Conservation (phyloP, 345 rosid species). For the Eutrema heterophyllum region DNA sequence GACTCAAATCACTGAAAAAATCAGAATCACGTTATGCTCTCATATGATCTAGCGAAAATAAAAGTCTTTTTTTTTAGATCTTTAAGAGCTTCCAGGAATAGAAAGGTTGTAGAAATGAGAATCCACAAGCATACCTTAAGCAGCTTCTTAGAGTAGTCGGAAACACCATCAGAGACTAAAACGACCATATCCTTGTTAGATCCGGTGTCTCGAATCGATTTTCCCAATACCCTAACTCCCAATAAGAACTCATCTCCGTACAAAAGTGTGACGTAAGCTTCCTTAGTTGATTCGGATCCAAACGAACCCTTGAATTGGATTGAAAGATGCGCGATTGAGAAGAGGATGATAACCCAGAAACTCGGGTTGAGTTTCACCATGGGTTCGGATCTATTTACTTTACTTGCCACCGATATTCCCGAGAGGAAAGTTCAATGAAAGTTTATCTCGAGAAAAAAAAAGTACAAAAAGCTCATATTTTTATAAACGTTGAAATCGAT, state of each 20-base stretch:
- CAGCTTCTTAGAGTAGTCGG: constrained; percentile 64
- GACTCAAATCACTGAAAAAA: not conserved
- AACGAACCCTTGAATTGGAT: constrained; percentile 32
- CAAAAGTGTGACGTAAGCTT: constrained; percentile 81
- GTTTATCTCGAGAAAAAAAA: constrained; percentile 26
- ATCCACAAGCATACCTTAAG: constrained; percentile 38
- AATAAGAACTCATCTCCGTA: constrained; percentile 93
- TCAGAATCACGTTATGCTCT: not conserved
- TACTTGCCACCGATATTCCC: constrained; percentile 26
- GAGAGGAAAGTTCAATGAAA: constrained; percentile 22
- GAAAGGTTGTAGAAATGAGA: not conserved
- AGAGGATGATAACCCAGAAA: constrained; percentile 28
- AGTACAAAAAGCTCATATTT: not conserved
- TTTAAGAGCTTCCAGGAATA: not conserved
- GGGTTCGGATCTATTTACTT: not conserved
- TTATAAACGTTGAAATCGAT: constrained; percentile 16
- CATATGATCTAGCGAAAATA: not conserved
- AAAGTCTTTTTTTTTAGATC: constrained; percentile 8
- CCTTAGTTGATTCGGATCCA: constrained; percentile 38
- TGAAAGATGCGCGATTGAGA: constrained; percentile 30
- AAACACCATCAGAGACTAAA: constrained; percentile 91
- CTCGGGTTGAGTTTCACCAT: constrained; percentile 26
- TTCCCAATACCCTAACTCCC: constrained; percentile 93
- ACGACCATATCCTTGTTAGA: constrained; percentile 78
- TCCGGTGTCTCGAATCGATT: constrained; percentile 82